Evolutionary conservation across 768 basidiomycete species (phyloP).

Genomic region (Tricholoma terreum): DNA sequence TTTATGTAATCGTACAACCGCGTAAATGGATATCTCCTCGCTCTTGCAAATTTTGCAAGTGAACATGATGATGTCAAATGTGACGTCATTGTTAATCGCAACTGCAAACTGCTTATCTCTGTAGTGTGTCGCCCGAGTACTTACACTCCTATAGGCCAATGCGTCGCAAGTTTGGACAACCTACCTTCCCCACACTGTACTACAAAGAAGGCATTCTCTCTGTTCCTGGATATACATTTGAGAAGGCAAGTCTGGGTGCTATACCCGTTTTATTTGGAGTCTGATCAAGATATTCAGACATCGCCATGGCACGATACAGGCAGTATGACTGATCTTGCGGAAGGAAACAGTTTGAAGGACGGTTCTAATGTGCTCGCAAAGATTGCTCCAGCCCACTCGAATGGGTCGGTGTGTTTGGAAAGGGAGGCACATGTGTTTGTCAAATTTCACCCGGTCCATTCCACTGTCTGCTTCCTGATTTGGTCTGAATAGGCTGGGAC

Average conservation of each 20-base stretch:
- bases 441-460: background rate
- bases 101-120: too few relatives aligned
- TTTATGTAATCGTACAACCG: conserved; percentile 3
- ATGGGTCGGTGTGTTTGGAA: conserved; percentile 69
- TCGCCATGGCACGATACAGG: conserved; percentile 70
- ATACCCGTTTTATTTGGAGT: background rate
- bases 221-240: conserved; percentile 71
- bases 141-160: too few relatives aligned
- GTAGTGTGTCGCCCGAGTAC: too few relatives aligned
- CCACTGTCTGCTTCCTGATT: background rate
- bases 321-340: conserved; percentile 64
- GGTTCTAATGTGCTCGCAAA: conserved; percentile 68
- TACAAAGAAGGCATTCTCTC: conserved; percentile 58
- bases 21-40: conserved; percentile 17
- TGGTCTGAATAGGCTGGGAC: conserved; percentile 40
- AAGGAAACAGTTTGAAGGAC: conserved; percentile 69
- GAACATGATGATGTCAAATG: too few relatives aligned
- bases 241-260: conserved; percentile 44
- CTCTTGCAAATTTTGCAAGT: background rate
- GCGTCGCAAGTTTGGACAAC: conserved; percentile 54
- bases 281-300: conserved; percentile 36
- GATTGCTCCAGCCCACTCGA: conserved; percentile 69
- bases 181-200: conserved; percentile 55
- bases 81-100: too few relatives aligned
- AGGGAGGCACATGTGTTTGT: conserved; percentile 72